Evolutionary conservation across 139 green algal species (phyloP).

Genomic region (Diplosphaera chodatii): DNA sequence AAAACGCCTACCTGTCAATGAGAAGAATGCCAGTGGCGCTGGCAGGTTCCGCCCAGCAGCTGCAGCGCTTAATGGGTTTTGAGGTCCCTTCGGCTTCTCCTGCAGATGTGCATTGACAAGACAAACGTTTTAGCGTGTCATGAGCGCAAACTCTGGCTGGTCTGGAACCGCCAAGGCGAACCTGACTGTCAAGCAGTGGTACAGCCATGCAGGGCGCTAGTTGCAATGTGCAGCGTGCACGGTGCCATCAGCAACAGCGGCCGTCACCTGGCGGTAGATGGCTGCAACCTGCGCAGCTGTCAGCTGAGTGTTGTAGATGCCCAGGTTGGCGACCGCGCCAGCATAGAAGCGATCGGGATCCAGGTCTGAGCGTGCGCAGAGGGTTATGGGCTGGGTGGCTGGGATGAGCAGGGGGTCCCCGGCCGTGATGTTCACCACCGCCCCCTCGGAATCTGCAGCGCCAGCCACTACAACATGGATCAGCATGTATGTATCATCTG

Average conservation of each 20-base stretch:
- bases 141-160: too few species aligned
- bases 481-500: too few species aligned
- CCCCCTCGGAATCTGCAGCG: conserved; percentile 6
- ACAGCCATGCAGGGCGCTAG: too few species aligned
- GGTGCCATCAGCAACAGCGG: too few species aligned
- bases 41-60: not conserved
- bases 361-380: conserved; percentile 43
- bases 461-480: too few species aligned
- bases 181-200: too few species aligned
- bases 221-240: too few species aligned
- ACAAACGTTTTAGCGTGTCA: too few species aligned
- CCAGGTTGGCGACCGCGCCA: not conserved
- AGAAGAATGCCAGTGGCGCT: conserved; percentile 16
- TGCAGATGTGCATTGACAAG: too few species aligned
- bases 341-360: conserved; percentile 12
- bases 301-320: conserved; percentile 2
- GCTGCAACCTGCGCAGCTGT: conserved; percentile 9
- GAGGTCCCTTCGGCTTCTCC: not conserved
- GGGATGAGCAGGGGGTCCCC: conserved; percentile 25
- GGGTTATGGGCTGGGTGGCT: conserved; percentile 28
- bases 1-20: not conserved
- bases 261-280: conserved; percentile 2
- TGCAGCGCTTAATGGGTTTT: conserved; percentile 1
- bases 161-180: too few species aligned
- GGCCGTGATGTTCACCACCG: conserved; percentile 1